Base-by-base conservation (phyloP, 768 basidiomycete genomes). In the Hirschioporus abietinus region DNA sequence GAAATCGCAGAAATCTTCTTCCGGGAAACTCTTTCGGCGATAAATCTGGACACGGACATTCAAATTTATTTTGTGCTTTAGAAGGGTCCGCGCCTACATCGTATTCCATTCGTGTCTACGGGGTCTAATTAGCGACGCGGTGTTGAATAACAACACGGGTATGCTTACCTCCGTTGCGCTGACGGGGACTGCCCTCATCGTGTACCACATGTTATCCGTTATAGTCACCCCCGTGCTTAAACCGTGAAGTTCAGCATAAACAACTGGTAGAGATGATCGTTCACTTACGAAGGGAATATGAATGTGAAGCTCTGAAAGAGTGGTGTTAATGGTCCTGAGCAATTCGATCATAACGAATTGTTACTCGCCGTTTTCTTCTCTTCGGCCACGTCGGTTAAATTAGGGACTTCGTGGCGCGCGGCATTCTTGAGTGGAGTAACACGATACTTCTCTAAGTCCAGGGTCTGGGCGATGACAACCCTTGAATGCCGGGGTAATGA, bases 61-160 rank as follows among this genome's bases (percentile, higher is more conserved):
- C 8, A 17, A 63, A 12, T 42, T 30, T 63, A 34, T 25, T 23
- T 23, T 25, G 35, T 7, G 35, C 35, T 7, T 15, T 15, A 7
- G 15, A 36, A 15, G 15, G 24, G 9, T 42, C 23, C 12, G 9
- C 18, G 24, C 36, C 17, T 17, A 64, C 67, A 27, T 68, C 65
- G 30, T 66, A 66, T 35, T 67, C 67, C 67, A 35, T 67, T 25
- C 67, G 27, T 7, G 65, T 68, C 26, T 66, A 15, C 24, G 30
- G n/a, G 10, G 65, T 24, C 20, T 58, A 10, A 26, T 59, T 17
- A 52, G 67, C 25, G 10, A n/a, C 24, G 20, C 62, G 8, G 42
- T 20, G 42, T 15, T 52, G 20, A 12, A 30, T 35, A 52, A 8
- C 17, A n/a, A 17, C 10, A 34, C 2, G 23, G 12, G 12, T 15